Evolutionary conservation across 805 yeast genomes (phyloP).

Genomic region (Zygoascus biomembranicola): DNA sequence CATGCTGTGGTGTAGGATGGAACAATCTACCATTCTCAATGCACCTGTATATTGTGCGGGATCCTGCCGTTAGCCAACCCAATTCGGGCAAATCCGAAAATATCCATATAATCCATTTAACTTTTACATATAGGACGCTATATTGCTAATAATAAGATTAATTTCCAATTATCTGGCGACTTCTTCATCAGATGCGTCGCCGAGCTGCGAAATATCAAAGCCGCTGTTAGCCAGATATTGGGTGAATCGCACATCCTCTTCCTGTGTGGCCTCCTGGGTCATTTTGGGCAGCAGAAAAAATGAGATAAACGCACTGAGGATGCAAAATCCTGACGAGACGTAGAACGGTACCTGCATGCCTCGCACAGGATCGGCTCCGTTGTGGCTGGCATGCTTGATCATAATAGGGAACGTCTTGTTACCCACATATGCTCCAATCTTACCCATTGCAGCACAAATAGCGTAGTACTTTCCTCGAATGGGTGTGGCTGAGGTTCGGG

Average conservation of each 20-base stretch:
- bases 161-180: neutral
- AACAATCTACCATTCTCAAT: neutral
- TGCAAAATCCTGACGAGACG: slow-evolving; percentile 67
- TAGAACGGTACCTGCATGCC: slow-evolving; percentile 74
- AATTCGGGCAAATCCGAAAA: no score
- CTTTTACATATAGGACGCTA: no score
- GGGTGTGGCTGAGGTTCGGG: slow-evolving; percentile 78
- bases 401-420: slow-evolving; percentile 80
- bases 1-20: neutral
- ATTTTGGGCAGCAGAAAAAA: slow-evolving; percentile 67
- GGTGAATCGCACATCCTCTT: slow-evolving; percentile 66
- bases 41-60: no score
- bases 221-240: slow-evolving; percentile 60
- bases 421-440: slow-evolving; percentile 86
- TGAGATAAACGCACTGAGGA: slow-evolving; percentile 59
- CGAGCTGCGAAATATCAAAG: slow-evolving; percentile 58
- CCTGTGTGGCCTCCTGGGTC: slow-evolving; percentile 70
- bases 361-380: slow-evolving; percentile 35
- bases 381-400: slow-evolving; percentile 39
- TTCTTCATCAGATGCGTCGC: slow-evolving; percentile 16
- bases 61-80: no score
- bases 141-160: no score
- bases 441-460: slow-evolving; percentile 84
- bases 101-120: no score
- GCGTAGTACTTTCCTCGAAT: slow-evolving; percentile 87